These are phyloP conservation scores for Akanthomyces uredinophilus DNA, from an alignment of 2,329 filamentous ascomycete genomes.

Conservation along the genomic window DNA sequence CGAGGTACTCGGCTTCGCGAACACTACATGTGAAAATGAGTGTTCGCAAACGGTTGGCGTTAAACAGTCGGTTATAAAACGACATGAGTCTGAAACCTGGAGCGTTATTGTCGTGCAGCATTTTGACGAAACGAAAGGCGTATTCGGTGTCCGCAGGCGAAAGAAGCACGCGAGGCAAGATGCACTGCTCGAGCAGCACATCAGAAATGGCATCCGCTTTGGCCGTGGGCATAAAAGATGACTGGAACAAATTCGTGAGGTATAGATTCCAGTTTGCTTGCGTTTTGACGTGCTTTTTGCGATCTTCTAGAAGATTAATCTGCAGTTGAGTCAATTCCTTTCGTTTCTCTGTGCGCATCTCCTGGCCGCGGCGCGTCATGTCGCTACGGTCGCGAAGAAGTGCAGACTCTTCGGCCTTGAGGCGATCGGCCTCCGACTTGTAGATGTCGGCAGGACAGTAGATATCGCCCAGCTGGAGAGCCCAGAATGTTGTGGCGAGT, in stretches of 20 bases:
- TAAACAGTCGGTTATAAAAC: slow-evolving; percentile 79
- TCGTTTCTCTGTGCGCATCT: slow-evolving; percentile 61
- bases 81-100: slow-evolving; percentile 83
- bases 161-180: slow-evolving; percentile 80
- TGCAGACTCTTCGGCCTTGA: slow-evolving; percentile 61
- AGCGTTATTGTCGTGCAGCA: slow-evolving; percentile 77
- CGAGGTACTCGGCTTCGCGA: slow-evolving; percentile 88
- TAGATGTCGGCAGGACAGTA: slow-evolving; percentile 74
- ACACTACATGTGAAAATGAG: slow-evolving; percentile 88
- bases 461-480: slow-evolving; percentile 76
- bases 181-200: slow-evolving; percentile 79
- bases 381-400: slow-evolving; percentile 69
- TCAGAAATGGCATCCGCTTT: slow-evolving; percentile 66
- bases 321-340: slow-evolving; percentile 64
- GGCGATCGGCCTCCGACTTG: slow-evolving; percentile 63
- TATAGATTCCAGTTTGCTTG: slow-evolving; percentile 64
- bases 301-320: slow-evolving; percentile 67
- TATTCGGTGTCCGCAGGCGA: slow-evolving; percentile 87
- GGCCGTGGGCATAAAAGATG: slow-evolving; percentile 68
- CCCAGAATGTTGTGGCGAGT: slow-evolving; percentile 91
- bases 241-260: slow-evolving; percentile 67
- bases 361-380: slow-evolving; percentile 59
- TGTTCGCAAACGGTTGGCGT: slow-evolving; percentile 70
- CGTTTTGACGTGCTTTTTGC: slow-evolving; percentile 62
- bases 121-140: slow-evolving; percentile 78